phyloP scores from a whole-genome alignment of 2,329 filamentous ascomycete genomes.

The Lachnellula subtilissima region DNA sequence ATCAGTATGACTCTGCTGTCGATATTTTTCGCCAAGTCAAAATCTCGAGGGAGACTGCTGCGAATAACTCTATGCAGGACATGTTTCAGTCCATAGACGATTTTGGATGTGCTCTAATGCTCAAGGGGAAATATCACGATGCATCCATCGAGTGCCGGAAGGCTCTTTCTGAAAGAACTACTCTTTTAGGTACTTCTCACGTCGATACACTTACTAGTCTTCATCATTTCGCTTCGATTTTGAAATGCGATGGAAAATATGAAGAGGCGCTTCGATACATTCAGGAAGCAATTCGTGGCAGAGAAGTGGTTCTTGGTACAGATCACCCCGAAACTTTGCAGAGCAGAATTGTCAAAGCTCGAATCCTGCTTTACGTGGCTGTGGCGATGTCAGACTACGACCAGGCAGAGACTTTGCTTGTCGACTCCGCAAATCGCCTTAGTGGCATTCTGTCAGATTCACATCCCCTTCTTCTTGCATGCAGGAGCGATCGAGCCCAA shows the following conservation, averaged over 20 bases:
- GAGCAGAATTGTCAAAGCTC: conserved; percentile 21
- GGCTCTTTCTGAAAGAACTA: conserved; percentile 17
- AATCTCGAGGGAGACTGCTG: conserved; percentile 3
- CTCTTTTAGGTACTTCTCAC: conserved; percentile 18
- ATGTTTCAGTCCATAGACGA: conserved; percentile 15
- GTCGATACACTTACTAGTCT: conserved; percentile 21
- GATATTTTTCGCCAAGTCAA: conserved; percentile 16
- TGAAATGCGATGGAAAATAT: conserved; percentile 18
- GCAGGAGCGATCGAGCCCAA: conserved; percentile 20
- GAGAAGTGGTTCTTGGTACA: conserved; percentile 16
- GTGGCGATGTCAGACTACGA: conserved; percentile 17
- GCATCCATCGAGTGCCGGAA: conserved; percentile 18
- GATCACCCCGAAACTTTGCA: conserved; percentile 24
- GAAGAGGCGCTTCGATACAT: conserved; percentile 20
- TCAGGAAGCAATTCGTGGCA: conserved; percentile 18
- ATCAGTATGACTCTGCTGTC: conserved; percentile 17
- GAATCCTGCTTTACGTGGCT: conserved; percentile 17
- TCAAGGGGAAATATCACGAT: conserved; percentile 18
- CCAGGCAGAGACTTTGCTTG: conserved; percentile 20
- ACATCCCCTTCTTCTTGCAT: conserved; percentile 21
- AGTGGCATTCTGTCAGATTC: conserved; percentile 13
- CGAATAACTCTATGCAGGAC: conserved; percentile 7
- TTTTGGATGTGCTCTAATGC: conserved; percentile 16
- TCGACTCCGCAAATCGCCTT: conserved; percentile 15
- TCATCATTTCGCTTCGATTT: conserved; percentile 19